These are phyloP conservation scores for Trifolium dubium DNA, from an alignment of 306 rosid genomes.

Conservation along the genomic window DNA sequence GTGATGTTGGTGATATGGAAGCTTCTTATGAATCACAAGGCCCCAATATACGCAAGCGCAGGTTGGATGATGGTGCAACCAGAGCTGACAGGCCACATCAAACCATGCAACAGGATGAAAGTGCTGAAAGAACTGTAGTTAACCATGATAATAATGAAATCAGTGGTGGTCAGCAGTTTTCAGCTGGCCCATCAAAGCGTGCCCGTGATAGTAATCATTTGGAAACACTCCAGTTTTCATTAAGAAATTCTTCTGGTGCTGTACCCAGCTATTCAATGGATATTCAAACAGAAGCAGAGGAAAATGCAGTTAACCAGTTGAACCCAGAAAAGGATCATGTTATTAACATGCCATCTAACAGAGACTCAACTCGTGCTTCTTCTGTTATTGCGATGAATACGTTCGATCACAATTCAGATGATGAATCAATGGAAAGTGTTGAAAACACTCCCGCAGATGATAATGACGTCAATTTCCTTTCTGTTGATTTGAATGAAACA, in stretches of 20 bases:
- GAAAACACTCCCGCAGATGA: constrained; percentile 77
- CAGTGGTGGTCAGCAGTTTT: constrained; percentile 62
- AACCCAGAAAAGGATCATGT: constrained; percentile 66
- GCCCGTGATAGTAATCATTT: constrained; percentile 61
- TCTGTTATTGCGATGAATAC: constrained; percentile 96
- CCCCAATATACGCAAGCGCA: constrained; percentile 78
- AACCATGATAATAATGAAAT: constrained; percentile 83
- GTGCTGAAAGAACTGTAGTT: constrained; percentile 78
- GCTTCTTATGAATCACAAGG: constrained; percentile 90
- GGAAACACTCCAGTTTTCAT: constrained; percentile 63
- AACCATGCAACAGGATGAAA: constrained; percentile 71
- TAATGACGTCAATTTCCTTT: constrained; percentile 76
- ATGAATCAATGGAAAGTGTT: constrained; percentile 97
- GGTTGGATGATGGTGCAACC: constrained; percentile 70
- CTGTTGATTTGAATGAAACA: constrained; percentile 87
- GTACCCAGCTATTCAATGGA: constrained; percentile 77
- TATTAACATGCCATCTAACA: constrained; percentile 59
- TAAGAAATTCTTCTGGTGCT: constrained; percentile 65
- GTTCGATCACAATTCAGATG: constrained; percentile 65
- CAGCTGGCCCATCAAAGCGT: constrained; percentile 85
- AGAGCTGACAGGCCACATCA: constrained; percentile 15
- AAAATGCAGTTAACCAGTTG: constrained; percentile 43
- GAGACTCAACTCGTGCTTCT: constrained; percentile 91
- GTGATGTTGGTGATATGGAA: constrained; percentile 83
- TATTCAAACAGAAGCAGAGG: constrained; percentile 51